A percentile compares a stretch with the other conserved stretches of the same genome.
phyloP scores from a whole-genome alignment of 2,329 filamentous ascomycete species.

The Aspergillus ustus region DNA sequence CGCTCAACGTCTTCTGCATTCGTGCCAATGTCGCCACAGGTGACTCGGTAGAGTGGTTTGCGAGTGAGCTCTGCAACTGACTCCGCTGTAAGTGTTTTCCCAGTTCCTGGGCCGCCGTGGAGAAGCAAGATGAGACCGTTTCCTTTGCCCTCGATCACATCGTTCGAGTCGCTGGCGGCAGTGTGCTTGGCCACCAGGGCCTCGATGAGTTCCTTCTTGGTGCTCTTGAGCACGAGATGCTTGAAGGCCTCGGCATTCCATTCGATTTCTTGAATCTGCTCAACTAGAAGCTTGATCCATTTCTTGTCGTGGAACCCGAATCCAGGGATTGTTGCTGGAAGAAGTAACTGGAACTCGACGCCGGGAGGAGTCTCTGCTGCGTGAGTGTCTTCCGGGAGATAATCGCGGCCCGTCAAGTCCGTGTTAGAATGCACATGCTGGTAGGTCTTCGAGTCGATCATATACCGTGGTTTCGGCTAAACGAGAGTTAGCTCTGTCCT shows the following conservation, averaged over 20 bases:
- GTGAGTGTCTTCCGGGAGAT: not conserved
- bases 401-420: not conserved
- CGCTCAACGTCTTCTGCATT: not conserved
- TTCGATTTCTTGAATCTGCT: not conserved
- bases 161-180: not conserved
- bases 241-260: not conserved
- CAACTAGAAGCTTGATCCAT: not conserved
- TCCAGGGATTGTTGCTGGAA: not conserved
- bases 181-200: not conserved
- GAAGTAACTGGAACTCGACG: not conserved
- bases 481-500: not conserved
- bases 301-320: slow-evolving; percentile 4
- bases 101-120: slow-evolving; percentile 10
- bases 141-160: slow-evolving; percentile 20
- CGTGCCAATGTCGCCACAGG: not conserved
- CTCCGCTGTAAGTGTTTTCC: not conserved
- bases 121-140: slow-evolving; percentile 24
- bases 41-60: not conserved
- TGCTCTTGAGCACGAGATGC: not conserved
- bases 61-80: not conserved
- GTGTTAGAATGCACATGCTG: not conserved
- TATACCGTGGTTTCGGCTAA: not conserved
- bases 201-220: not conserved
- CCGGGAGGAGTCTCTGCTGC: not conserved
- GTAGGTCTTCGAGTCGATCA: not conserved